Base-by-base conservation (phyloP, 257 asterid genomes). In the Mitragyna speciosa region DNA sequence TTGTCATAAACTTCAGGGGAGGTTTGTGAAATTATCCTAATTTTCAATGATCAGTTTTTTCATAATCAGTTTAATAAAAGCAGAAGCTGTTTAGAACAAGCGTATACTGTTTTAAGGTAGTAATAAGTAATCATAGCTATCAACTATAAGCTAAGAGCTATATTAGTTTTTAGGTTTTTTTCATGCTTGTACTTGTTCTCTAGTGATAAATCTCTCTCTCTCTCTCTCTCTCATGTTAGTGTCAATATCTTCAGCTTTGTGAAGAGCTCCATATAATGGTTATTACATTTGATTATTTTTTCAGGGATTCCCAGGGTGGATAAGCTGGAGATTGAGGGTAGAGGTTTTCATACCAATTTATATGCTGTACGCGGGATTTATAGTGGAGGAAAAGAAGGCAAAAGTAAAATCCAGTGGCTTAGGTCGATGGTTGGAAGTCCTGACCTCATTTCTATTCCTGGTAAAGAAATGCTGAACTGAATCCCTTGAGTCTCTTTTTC, bases 401-500 rank as follows among this genome's bases (percentile, higher is more conserved):
- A 96, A 88, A 96, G 99, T 86, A 88, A 86, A 84, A 91, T 94
- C 81, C 99, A 96, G 87, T 96, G 99, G 99, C 99, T 96, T 51
- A 89, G 98, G 81, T 93, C 99, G 65, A 94, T 94, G 98, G 93
- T 92, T 78, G 99, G 98, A 90, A 92, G 99, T 83, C 99, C 99
- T 76, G 99, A 96, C 79, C 99, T 96, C 86, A 96, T 96, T 61
- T 88, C 97, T 71, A 91, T 96, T 86, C 93, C 97, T 54, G 99
- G 99, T 96, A 91, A 49, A 54, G 76, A 36, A 39, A 26, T 56
- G 5, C 19, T 73, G 17, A 52, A 77, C 31, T 47, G 68, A n/a
- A 48, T 51, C 16, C 70, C 66, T 17, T 79, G 63, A 72, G 70
- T 73, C 33, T 24, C 61, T 61, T 68, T 41, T 71, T 73, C 68